Evolutionary conservation across 805 yeast species (phyloP).

Genomic region (Barnettozyma sp.): DNA sequence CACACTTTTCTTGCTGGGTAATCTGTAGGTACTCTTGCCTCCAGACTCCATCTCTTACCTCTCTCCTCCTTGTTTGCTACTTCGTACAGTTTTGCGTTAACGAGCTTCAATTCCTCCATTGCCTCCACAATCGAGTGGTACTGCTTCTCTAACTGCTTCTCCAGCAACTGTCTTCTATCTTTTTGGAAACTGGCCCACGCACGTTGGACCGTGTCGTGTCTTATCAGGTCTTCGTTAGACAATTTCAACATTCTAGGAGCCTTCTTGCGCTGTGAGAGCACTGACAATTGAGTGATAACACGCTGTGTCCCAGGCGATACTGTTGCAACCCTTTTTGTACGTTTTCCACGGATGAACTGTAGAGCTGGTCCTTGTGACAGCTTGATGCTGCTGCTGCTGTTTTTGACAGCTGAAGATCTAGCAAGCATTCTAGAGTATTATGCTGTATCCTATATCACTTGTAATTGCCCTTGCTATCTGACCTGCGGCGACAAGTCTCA

Average conservation of each 20-base stretch:
- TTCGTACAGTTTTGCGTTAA: slow-evolving; percentile 49
- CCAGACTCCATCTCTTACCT: slow-evolving; percentile 66
- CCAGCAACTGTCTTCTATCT: slow-evolving; percentile 38
- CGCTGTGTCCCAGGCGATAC: slow-evolving; percentile 43
- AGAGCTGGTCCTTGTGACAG: slow-evolving; percentile 8
- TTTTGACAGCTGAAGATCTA: no score
- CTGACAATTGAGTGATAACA: slow-evolving; percentile 54
- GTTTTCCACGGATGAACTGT: slow-evolving; percentile 40
- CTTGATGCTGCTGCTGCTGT: background rate
- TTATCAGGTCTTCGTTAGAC: slow-evolving; percentile 72
- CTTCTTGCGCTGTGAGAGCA: slow-evolving; percentile 79
- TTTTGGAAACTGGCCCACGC: slow-evolving; percentile 73
- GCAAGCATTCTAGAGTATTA: no score
- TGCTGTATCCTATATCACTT: no score
- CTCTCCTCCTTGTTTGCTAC: slow-evolving; percentile 53
- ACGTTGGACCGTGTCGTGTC: slow-evolving; percentile 72
- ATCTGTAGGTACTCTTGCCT: slow-evolving; percentile 82
- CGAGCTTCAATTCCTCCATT: slow-evolving; percentile 54
- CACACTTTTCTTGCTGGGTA: slow-evolving; percentile 79
- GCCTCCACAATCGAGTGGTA: slow-evolving; percentile 62
- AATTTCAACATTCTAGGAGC: slow-evolving; percentile 77
- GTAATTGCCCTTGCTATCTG: no score
- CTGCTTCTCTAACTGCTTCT: slow-evolving; percentile 47
- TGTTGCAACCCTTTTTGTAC: slow-evolving; percentile 34
- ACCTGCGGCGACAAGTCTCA: no score